phyloP scores from a whole-genome alignment of 208 protist genomes.

The Trypanosoma brucei region DNA sequence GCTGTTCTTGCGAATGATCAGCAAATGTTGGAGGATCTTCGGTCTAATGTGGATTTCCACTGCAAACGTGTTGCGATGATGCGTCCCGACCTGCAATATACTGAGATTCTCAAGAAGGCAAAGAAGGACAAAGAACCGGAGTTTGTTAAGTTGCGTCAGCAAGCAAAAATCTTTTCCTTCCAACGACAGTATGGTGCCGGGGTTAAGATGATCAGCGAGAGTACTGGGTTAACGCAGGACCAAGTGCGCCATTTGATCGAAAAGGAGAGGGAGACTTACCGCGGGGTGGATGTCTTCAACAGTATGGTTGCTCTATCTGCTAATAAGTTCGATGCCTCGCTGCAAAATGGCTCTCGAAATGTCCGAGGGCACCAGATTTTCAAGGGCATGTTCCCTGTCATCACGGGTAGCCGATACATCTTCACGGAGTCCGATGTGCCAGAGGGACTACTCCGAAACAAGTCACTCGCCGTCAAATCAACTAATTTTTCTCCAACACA shows the following conservation, averaged over 20 bases:
- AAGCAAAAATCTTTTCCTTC: slow-evolving; percentile 93
- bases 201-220: slow-evolving; percentile 88
- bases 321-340: slow-evolving; percentile 84
- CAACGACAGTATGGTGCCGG: slow-evolving; percentile 92
- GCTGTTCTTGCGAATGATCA: slow-evolving; percentile 84
- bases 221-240: slow-evolving; percentile 86
- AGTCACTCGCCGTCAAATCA: slow-evolving; percentile 56
- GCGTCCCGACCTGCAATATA: slow-evolving; percentile 89
- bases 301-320: slow-evolving; percentile 85
- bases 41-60: slow-evolving; percentile 89
- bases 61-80: slow-evolving; percentile 93
- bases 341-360: slow-evolving; percentile 84
- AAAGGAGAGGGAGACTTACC: slow-evolving; percentile 88
- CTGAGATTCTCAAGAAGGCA: slow-evolving; percentile 76
- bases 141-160: slow-evolving; percentile 89
- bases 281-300: slow-evolving; percentile 86
- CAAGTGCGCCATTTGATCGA: slow-evolving; percentile 90
- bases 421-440: slow-evolving; percentile 88
- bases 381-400: slow-evolving; percentile 90
- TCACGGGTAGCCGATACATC: slow-evolving; percentile 86
- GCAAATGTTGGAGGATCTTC: slow-evolving; percentile 89
- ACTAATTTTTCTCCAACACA: slow-evolving; percentile 91
- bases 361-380: slow-evolving; percentile 86
- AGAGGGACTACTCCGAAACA: slow-evolving; percentile 63
- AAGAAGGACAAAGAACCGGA: slow-evolving; percentile 92